These are phyloP conservation scores for Cinchona pubescens DNA, from an alignment of 257 asterid genomes.

Conservation along the genomic window DNA sequence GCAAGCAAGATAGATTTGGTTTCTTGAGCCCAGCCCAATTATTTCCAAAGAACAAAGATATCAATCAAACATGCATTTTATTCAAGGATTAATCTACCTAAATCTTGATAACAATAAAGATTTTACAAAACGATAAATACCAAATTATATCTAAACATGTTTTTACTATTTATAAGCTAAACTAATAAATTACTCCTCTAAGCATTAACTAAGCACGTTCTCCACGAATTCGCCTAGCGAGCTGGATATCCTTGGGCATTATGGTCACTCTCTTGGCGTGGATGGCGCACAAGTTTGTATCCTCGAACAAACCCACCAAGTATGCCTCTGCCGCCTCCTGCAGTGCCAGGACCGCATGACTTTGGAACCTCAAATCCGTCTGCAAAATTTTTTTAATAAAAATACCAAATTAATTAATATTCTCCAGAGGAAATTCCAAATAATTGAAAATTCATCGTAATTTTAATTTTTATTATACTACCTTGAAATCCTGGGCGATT, in stretches of 20 bases:
- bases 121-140: too few species aligned
- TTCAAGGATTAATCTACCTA: too few species aligned
- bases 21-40: too few species aligned
- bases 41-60: too few species aligned
- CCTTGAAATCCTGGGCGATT: conserved; percentile 55
- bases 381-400: neutral
- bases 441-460: neutral
- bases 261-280: conserved; percentile 77
- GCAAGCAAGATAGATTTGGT: too few species aligned
- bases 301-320: conserved; percentile 71
- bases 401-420: neutral
- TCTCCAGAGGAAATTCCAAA: neutral
- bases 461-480: too few species aligned
- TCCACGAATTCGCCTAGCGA: conserved; percentile 77
- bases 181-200: neutral
- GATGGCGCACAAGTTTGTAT: conserved; percentile 69
- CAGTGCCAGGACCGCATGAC: conserved; percentile 63
- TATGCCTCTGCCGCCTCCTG: conserved; percentile 82
- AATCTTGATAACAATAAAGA: too few species aligned
- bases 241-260: conserved; percentile 78
- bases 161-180: too few species aligned
- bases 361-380: conserved; percentile 54
- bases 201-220: conserved; percentile 83
- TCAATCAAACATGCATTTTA: too few species aligned
- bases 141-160: too few species aligned